Conservation (phyloP, 106 monocot genomes). For the Dioscorea alata region DNA sequence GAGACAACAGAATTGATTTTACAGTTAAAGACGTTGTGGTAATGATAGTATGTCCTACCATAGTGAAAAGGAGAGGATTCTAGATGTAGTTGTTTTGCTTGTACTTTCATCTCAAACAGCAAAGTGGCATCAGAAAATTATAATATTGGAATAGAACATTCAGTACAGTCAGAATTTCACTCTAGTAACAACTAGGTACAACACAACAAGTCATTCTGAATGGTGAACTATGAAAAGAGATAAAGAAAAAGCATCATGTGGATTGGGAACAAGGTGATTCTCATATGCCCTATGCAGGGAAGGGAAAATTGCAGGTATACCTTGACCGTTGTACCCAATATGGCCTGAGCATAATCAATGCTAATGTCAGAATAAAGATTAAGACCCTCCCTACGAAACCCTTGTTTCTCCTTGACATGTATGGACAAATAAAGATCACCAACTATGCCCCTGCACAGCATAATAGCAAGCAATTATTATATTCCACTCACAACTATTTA, state of each 20-base stretch:
- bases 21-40: too few species aligned
- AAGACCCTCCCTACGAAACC: slow-evolving; percentile 73
- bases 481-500: too few species aligned
- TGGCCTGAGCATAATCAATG: slow-evolving; percentile 91
- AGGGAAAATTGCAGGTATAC: slow-evolving; percentile 18
- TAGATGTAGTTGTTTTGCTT: too few species aligned
- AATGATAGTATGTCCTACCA: too few species aligned
- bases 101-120: too few species aligned
- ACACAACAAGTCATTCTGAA: neutral
- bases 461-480: neutral
- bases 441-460: slow-evolving; percentile 38
- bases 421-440: slow-evolving; percentile 86
- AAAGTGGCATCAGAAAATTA: too few species aligned
- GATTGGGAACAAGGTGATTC: neutral
- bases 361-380: slow-evolving; percentile 63
- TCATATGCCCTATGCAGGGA: too few species aligned
- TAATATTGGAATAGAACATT: too few species aligned
- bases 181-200: neutral
- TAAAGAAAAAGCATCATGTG: neutral
- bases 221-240: neutral
- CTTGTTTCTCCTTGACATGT: slow-evolving; percentile 69
- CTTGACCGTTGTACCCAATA: slow-evolving; percentile 78
- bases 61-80: too few species aligned
- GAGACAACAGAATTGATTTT: too few species aligned
- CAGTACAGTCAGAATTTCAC: neutral